Percentiles rank a stretch among this genome's conserved stretches.
Evolutionary conservation across 768 basidiomycete genomes (phyloP).

Genomic region (Daedaleopsis nitida): DNA sequence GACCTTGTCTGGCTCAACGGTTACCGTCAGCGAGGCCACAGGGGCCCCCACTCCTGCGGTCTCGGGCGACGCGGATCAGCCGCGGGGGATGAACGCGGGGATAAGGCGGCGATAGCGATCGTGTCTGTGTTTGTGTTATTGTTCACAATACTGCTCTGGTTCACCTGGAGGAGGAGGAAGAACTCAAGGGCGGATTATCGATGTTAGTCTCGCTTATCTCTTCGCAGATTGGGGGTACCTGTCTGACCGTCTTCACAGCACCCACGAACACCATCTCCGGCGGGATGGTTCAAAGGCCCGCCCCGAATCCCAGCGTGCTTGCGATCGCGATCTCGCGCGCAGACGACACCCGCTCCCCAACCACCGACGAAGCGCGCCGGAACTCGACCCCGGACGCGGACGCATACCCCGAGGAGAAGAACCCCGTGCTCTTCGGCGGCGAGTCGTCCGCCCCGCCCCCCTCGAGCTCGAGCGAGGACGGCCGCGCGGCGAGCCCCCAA

Average conservation of each 20-base stretch:
- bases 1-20: not conserved
- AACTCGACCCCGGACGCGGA: not conserved
- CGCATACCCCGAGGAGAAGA: not conserved
- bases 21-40: not conserved
- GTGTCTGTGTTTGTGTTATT: not conserved
- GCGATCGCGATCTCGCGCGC: not conserved
- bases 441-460: too few species aligned
- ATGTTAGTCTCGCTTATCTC: not conserved
- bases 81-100: slow-evolving; percentile 5
- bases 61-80: not conserved
- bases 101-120: slow-evolving; percentile 5
- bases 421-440: not conserved
- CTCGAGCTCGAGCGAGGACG: not conserved
- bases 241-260: not conserved
- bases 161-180: not conserved
- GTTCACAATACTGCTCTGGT: not conserved
- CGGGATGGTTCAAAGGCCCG: not conserved
- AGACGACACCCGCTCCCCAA: not conserved
- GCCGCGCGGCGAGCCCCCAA: not conserved
- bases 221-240: not conserved
- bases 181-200: not conserved
- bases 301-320: not conserved
- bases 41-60: not conserved
- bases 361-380: not conserved
- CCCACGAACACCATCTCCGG: not conserved